Evolutionary conservation across 2,329 filamentous ascomycete species (phyloP).

Genomic region (Dothistroma septosporum): DNA sequence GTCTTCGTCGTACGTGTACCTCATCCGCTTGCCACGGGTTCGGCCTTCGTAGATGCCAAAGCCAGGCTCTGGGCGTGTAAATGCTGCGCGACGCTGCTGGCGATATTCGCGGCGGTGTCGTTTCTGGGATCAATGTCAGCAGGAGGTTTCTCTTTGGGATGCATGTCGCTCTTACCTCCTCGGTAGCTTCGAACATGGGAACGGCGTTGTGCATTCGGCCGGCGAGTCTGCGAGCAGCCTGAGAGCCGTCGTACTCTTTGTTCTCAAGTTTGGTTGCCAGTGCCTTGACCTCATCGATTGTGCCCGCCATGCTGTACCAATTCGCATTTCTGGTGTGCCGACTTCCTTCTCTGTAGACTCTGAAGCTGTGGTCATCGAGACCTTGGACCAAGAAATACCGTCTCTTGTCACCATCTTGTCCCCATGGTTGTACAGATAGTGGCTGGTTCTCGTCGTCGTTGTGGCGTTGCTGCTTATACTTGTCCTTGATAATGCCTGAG

Average conservation of each 20-base stretch:
- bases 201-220: slow-evolving; percentile 75
- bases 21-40: slow-evolving; percentile 91
- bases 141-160: neutral
- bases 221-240: slow-evolving; percentile 72
- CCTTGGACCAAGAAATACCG: slow-evolving; percentile 94
- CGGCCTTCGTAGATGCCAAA: slow-evolving; percentile 95
- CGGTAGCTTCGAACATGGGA: slow-evolving; percentile 85
- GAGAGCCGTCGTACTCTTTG: slow-evolving; percentile 66
- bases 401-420: slow-evolving; percentile 81
- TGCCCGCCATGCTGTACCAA: slow-evolving; percentile 91
- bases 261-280: slow-evolving; percentile 69
- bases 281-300: slow-evolving; percentile 75
- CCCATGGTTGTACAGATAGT: slow-evolving; percentile 86
- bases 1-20: slow-evolving; percentile 92
- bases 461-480: slow-evolving; percentile 82
- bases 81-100: slow-evolving; percentile 76
- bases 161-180: slow-evolving; percentile 62
- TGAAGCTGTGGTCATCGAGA: slow-evolving; percentile 86
- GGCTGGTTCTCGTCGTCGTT: slow-evolving; percentile 77
- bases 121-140: slow-evolving; percentile 57
- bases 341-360: slow-evolving; percentile 91
- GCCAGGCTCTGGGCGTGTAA: slow-evolving; percentile 79
- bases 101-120: slow-evolving; percentile 90
- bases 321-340: slow-evolving; percentile 65
- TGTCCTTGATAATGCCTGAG: slow-evolving; percentile 74